phyloP scores from a whole-genome alignment of 768 basidiomycete genomes.

The Xerocomellus intermedius region DNA sequence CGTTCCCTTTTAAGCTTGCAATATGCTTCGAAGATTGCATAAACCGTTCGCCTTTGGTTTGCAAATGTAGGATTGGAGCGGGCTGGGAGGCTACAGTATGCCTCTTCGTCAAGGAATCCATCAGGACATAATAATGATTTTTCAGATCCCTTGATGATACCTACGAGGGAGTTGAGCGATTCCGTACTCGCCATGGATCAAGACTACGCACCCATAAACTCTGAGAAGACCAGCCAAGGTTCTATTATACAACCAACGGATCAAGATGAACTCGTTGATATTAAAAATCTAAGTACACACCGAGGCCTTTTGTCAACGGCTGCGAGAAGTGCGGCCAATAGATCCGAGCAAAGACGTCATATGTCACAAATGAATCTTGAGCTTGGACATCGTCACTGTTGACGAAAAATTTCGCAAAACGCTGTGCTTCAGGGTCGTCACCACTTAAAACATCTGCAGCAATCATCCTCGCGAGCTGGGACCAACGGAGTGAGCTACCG shows the following conservation, averaged over 20 bases:
- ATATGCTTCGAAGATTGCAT: slow-evolving; percentile 55
- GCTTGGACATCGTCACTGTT: slow-evolving; percentile 12
- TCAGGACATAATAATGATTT: slow-evolving; percentile 35
- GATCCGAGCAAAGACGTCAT: slow-evolving; percentile 42
- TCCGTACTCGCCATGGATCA: neutral
- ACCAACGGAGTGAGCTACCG: neutral
- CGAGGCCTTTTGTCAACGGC: slow-evolving; percentile 48
- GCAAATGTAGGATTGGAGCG: slow-evolving; percentile 57
- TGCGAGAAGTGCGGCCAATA: slow-evolving; percentile 66
- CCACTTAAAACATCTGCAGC: slow-evolving; percentile 21
- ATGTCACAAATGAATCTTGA: slow-evolving; percentile 39
- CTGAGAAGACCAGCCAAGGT: slow-evolving; percentile 59
- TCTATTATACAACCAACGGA: slow-evolving; percentile 36
- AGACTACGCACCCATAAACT: slow-evolving; percentile 54
- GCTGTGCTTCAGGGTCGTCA: slow-evolving; percentile 1
- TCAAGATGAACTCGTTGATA: neutral
- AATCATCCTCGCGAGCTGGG: slow-evolving; percentile 27
- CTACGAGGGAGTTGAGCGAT: slow-evolving; percentile 21
- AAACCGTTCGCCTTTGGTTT: slow-evolving; percentile 45
- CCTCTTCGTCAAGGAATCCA: slow-evolving; percentile 41
- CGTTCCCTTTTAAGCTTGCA: slow-evolving; percentile 41
- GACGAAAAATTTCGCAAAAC: slow-evolving; percentile 15
- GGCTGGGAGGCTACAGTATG: slow-evolving; percentile 49
- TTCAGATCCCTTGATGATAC: slow-evolving; percentile 72
- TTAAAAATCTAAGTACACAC: slow-evolving; percentile 32